These are phyloP conservation scores for Umbelopsis sp. DNA, from an alignment of 371 early-diverging fungal species.

Conservation along the genomic window DNA sequence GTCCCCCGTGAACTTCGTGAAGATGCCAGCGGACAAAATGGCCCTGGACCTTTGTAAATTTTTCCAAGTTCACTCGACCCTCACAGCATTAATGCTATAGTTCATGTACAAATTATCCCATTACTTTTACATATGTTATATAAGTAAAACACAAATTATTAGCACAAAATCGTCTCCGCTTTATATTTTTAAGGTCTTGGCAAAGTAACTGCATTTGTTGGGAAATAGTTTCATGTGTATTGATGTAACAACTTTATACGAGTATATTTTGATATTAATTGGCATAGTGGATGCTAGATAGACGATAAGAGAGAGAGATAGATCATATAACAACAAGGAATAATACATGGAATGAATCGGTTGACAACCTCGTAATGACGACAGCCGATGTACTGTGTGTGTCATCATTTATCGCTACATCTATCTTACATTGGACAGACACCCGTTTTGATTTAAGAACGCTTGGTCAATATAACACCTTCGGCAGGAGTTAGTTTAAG, in stretches of 20 bases:
- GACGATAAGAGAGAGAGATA: too few species aligned
- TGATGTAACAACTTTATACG: too few species aligned
- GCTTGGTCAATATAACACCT: neutral
- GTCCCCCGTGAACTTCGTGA: conserved; percentile 16
- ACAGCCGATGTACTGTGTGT: too few species aligned
- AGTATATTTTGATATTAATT: too few species aligned
- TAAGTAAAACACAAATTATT: neutral
- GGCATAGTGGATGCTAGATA: too few species aligned
- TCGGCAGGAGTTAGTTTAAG: neutral
- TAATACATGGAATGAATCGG: neutral
- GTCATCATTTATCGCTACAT: neutral
- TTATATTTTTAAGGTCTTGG: too few species aligned
- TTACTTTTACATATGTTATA: neutral
- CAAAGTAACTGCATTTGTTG: too few species aligned
- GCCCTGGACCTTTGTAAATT: conserved; percentile 15
- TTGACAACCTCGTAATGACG: too few species aligned
- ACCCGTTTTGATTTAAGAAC: neutral
- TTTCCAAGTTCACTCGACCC: neutral
- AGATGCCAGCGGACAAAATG: conserved; percentile 5
- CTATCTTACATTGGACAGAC: too few species aligned
- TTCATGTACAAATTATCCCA: conserved; percentile 6
- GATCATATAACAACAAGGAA: neutral
- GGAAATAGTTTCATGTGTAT: too few species aligned
- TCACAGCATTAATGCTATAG: neutral
- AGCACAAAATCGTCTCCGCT: neutral